phyloP scores from a whole-genome alignment of 805 yeast species.

The Naumovozyma baii region DNA sequence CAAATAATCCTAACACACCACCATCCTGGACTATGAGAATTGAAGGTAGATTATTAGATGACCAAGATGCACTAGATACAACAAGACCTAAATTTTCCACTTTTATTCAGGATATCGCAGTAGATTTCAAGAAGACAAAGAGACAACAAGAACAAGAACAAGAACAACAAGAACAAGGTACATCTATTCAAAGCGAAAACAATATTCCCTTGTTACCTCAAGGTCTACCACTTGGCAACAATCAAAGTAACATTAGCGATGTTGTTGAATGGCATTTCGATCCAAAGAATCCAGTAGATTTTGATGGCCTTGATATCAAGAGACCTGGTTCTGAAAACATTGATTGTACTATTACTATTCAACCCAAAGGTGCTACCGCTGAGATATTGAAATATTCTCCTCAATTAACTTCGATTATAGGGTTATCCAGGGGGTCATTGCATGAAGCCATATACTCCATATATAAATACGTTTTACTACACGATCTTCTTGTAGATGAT shows the following conservation, averaged over 20 bases:
- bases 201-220: neutral
- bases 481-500: conserved; percentile 38
- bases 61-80: conserved; percentile 39
- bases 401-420: conserved; percentile 60
- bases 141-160: neutral
- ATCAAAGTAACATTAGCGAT: conserved; percentile 14
- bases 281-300: conserved; percentile 40
- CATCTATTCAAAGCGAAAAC: neutral
- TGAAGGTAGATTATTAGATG: conserved; percentile 71
- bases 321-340: conserved; percentile 64
- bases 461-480: conserved; percentile 71
- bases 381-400: conserved; percentile 51
- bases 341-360: conserved; percentile 63
- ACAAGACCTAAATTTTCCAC: conserved; percentile 59
- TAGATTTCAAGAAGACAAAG: conserved; percentile 44
- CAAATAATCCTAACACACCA: conserved; percentile 1
- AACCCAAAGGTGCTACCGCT: conserved; percentile 68
- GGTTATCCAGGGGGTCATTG: conserved; percentile 69
- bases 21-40: conserved; percentile 78
- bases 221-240: neutral
- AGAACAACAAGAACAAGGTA: neutral
- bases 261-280: conserved; percentile 86
- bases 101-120: conserved; percentile 72
- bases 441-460: conserved; percentile 72
- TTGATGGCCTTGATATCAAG: conserved; percentile 84